These are phyloP conservation scores for Lactuca sativa DNA, from an alignment of 129 eudicot species.

Conservation along the genomic window DNA sequence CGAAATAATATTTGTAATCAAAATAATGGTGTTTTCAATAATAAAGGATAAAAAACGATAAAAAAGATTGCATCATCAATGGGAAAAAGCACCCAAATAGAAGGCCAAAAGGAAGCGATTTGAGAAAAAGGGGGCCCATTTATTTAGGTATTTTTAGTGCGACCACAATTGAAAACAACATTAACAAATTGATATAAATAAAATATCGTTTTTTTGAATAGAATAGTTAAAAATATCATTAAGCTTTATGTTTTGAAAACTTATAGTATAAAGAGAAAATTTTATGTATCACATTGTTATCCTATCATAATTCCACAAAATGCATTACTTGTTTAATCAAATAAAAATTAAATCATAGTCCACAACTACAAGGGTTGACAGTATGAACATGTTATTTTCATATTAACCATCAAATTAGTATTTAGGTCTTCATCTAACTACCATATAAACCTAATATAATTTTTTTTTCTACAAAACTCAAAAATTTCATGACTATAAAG, in stretches of 20 bases:
- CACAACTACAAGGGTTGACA: neutral
- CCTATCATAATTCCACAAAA: too few relatives aligned
- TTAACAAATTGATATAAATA: conserved; percentile 7
- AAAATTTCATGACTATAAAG: too few relatives aligned
- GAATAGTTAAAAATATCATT: neutral
- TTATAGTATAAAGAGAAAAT: too few relatives aligned
- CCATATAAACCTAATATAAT: too few relatives aligned
- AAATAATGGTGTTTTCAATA: neutral
- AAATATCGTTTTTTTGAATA: neutral
- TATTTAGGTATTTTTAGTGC: conserved; percentile 44
- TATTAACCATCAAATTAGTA: too few relatives aligned
- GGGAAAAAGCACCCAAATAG: conserved; percentile 36
- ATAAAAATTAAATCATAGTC: too few relatives aligned
- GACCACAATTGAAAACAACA: conserved; percentile 40
- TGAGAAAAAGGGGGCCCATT: conserved; percentile 38
- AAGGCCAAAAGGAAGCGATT: conserved; percentile 29
- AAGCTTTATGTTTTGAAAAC: neutral
- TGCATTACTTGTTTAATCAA: neutral
- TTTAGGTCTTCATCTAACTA: too few relatives aligned
- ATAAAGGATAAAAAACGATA: conserved; percentile 31
- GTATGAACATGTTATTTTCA: neutral
- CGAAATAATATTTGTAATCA: neutral
- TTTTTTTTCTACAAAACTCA: too few relatives aligned
- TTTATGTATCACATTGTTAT: neutral
- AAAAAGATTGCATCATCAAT: conserved; percentile 31